phyloP scores from a whole-genome alignment of 306 rosid genomes.

The Nissolia schottii region DNA sequence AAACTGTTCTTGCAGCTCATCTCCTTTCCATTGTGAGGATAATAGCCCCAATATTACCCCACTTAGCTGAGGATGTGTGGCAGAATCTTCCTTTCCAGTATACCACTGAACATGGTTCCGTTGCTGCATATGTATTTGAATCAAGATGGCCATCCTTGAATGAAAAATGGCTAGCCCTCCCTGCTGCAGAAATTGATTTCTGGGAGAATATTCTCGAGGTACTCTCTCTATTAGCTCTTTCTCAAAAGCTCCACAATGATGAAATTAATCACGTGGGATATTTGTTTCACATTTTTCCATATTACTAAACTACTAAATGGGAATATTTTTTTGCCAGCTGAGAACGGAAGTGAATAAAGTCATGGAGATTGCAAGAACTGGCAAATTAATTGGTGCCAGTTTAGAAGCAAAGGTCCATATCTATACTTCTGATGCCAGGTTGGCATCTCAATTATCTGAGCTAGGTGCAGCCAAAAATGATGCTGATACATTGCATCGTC shows the following conservation, averaged over 20 bases:
- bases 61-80: constrained; percentile 99
- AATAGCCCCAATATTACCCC: constrained; percentile 93
- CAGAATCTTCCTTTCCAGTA: constrained; percentile 89
- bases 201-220: constrained; percentile 95
- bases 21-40: constrained; percentile 71
- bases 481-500: constrained; percentile 64
- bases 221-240: not conserved
- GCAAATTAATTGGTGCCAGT: constrained; percentile 81
- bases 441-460: constrained; percentile 63
- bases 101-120: constrained; percentile 56
- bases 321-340: constrained; percentile 53
- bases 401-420: constrained; percentile 90
- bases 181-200: constrained; percentile 63
- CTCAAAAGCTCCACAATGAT: not conserved
- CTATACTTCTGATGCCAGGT: constrained; percentile 44
- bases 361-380: constrained; percentile 77
- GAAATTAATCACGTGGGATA: not conserved
- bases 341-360: constrained; percentile 92
- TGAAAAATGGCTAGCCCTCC: constrained; percentile 65
- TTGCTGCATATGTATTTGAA: constrained; percentile 81
- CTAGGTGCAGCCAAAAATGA: constrained; percentile 58
- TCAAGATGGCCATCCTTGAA: constrained; percentile 86
- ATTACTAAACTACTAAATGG: constrained; percentile 27
- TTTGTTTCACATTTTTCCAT: not conserved
- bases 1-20: constrained; percentile 91